phyloP scores from a whole-genome alignment of 345 rosid genomes.

The Excoecaria agallocha region DNA sequence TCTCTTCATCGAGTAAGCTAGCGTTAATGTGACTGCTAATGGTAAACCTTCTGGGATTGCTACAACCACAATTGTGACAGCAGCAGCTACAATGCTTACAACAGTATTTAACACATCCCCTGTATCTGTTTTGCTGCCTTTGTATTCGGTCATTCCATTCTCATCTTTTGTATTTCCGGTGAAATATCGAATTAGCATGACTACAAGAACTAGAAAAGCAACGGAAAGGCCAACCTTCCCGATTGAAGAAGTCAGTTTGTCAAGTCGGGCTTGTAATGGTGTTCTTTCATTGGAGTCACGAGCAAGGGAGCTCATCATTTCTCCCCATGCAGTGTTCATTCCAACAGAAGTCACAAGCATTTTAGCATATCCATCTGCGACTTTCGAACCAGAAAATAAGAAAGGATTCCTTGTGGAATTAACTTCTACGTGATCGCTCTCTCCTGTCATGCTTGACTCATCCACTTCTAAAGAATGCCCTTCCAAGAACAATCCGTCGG shows the following conservation, averaged over 20 bases:
- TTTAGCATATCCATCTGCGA: conserved; percentile 29
- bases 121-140: conserved; percentile 10
- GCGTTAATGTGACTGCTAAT: conserved; percentile 32
- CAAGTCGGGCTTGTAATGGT: conserved; percentile 29
- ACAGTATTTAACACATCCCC: conserved; percentile 17
- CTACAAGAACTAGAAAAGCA: conserved; percentile 27
- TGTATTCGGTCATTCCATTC: conserved; percentile 11
- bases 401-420: conserved; percentile 25
- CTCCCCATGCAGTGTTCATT: conserved; percentile 33
- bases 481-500: conserved; percentile 29
- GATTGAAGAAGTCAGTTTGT: conserved; percentile 27
- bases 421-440: conserved; percentile 26
- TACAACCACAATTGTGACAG: conserved; percentile 35
- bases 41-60: conserved; percentile 38
- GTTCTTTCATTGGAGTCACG: conserved; percentile 21
- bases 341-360: conserved; percentile 36
- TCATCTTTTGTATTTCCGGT: conserved; percentile 24
- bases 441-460: conserved; percentile 37
- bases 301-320: conserved; percentile 30
- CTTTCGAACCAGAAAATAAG: conserved; percentile 31
- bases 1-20: conserved; percentile 33
- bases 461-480: conserved; percentile 30
- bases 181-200: conserved; percentile 31
- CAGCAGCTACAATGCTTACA: conserved; percentile 28
- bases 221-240: conserved; percentile 32